phyloP scores from a whole-genome alignment of 768 basidiomycete species.

The Paxillus involutus region DNA sequence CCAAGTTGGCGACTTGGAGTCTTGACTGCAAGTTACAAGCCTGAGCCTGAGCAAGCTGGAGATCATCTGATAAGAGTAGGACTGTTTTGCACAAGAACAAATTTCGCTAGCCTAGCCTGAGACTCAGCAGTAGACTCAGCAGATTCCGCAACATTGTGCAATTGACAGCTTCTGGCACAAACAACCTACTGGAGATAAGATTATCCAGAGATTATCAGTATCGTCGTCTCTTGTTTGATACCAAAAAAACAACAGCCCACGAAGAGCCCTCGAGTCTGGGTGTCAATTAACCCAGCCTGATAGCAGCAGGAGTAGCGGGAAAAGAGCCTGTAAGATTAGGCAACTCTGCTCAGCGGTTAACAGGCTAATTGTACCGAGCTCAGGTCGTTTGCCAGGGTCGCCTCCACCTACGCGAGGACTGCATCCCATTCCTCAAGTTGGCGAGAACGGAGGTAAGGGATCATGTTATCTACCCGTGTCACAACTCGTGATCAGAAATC shows the following conservation, averaged over 20 bases:
- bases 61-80: no score
- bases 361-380: conserved; percentile 5
- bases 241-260: not conserved
- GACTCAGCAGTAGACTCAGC: no score
- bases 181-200: not conserved
- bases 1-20: not conserved
- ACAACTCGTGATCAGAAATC: conserved; percentile 11
- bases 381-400: not conserved
- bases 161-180: not conserved
- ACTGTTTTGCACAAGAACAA: no score
- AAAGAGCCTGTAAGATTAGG: not conserved
- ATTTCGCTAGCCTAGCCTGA: no score
- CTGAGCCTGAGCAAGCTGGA: no score
- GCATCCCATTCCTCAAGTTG: not conserved
- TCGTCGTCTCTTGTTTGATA: not conserved
- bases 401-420: not conserved
- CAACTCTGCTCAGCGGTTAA: not conserved
- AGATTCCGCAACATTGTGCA: not conserved
- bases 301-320: not conserved
- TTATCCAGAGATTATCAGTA: not conserved
- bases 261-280: not conserved
- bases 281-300: not conserved
- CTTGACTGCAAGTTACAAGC: no score
- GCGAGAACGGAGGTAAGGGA: not conserved
- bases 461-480: conserved; percentile 1